Conservation (phyloP, 2,329 filamentous ascomycete genomes). For the Sodiomyces alkalinus region DNA sequence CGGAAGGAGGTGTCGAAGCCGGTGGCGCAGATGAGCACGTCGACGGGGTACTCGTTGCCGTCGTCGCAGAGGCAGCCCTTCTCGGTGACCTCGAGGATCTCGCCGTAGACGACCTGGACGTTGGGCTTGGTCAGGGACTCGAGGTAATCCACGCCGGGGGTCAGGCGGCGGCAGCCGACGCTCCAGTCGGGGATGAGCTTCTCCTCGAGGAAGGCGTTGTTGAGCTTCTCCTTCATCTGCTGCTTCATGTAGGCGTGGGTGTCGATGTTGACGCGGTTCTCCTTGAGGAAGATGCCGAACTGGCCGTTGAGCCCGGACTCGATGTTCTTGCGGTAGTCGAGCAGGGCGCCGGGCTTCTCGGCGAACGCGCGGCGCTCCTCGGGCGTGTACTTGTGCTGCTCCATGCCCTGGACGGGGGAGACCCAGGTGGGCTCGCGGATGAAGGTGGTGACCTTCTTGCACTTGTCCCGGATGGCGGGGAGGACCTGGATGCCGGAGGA, state of each 20-base stretch:
- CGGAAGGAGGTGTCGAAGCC: constrained; percentile 13
- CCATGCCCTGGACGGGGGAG: constrained; percentile 24
- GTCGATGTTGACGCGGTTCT: constrained; percentile 21
- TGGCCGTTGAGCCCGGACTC: constrained; percentile 29
- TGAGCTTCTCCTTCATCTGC: constrained; percentile 22
- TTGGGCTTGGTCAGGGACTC: constrained; percentile 10
- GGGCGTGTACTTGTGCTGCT: constrained; percentile 23
- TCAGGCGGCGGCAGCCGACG: constrained; percentile 11
- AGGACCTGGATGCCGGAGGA: constrained; percentile 30
- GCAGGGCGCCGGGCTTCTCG: constrained; percentile 20
- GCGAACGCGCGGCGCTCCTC: constrained; percentile 24
- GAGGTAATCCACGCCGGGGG: constrained; percentile 11
- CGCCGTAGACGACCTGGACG: constrained; percentile 20
- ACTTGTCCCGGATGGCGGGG: constrained; percentile 26
- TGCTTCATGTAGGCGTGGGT: constrained; percentile 22
- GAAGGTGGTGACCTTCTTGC: constrained; percentile 29
- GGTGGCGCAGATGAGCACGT: constrained; percentile 12
- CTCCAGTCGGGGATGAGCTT: constrained; percentile 10
- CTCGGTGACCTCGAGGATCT: constrained; percentile 14
- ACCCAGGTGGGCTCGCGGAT: constrained; percentile 36
- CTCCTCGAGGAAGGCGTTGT: constrained; percentile 12
- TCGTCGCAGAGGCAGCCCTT: constrained; percentile 13
- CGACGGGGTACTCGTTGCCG: constrained; percentile 12
- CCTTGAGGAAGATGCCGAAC: constrained; percentile 30
- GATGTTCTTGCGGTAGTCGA: constrained; percentile 25